phyloP scores from a whole-genome alignment of 2,329 filamentous ascomycete species.

The Epichloe typhina region DNA sequence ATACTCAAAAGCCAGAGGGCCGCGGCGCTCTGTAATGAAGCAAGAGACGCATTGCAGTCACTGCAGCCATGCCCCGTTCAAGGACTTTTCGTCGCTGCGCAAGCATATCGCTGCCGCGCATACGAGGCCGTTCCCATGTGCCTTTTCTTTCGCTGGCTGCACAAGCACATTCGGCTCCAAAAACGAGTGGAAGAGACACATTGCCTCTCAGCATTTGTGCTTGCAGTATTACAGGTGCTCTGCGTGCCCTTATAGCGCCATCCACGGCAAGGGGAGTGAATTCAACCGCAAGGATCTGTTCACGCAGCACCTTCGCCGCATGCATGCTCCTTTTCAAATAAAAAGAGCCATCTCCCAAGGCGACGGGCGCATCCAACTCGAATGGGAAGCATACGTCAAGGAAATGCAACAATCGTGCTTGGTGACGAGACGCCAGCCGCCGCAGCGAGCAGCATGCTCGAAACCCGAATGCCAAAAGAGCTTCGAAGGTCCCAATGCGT shows the following conservation, averaged over 20 bases:
- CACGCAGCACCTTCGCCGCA: conserved; percentile 83
- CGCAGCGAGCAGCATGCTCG: conserved; percentile 57
- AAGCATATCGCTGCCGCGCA: conserved; percentile 58
- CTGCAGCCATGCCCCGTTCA: conserved; percentile 52
- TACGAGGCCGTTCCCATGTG: conserved; percentile 68
- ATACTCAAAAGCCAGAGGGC: conserved; percentile 26
- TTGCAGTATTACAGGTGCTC: conserved; percentile 53
- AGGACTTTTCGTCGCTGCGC: conserved; percentile 50
- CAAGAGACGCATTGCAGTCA: conserved; percentile 48
- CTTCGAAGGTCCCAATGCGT: conserved; percentile 61
- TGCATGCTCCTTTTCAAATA: conserved; percentile 67
- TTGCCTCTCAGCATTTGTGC: conserved; percentile 77
- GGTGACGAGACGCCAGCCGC: conserved; percentile 53
- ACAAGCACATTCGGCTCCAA: conserved; percentile 76
- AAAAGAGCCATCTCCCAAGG: conserved; percentile 43
- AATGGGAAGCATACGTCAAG: conserved; percentile 54
- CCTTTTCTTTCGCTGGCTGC: conserved; percentile 76
- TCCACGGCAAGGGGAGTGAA: conserved; percentile 47
- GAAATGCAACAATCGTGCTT: conserved; percentile 65
- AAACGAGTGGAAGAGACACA: conserved; percentile 96
- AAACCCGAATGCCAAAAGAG: conserved; percentile 55
- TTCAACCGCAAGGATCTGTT: conserved; percentile 97
- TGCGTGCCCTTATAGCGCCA: conserved; percentile 39
- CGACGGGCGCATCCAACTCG: conserved; percentile 44
- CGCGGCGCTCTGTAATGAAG: conserved; percentile 37